Percentiles rank a stretch among this genome's conserved stretches.
Evolutionary conservation across 164 flowering plant species (phyloP).

Genomic region (Pachysandra terminalis): DNA sequence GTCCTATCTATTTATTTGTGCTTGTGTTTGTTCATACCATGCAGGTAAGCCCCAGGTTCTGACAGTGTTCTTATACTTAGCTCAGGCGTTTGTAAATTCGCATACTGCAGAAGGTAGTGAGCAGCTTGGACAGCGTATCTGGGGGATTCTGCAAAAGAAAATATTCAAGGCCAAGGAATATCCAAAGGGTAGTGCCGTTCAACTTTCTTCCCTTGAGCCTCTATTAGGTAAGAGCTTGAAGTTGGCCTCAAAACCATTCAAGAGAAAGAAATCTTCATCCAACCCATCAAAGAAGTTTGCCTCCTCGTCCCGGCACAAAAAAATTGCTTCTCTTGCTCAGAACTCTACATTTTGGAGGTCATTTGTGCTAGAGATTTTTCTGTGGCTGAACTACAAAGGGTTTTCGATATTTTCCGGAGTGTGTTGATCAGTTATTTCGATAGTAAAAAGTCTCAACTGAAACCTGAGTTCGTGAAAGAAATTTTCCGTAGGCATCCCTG

Average conservation of each 20-base stretch:
- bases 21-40: constrained; percentile 2
- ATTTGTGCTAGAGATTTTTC: constrained; percentile 47
- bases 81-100: constrained; percentile 67
- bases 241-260: constrained; percentile 73
- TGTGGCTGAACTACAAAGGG: constrained; percentile 40
- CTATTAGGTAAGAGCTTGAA: constrained; percentile 63
- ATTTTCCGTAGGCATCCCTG: constrained; percentile 66
- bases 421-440: constrained; percentile 51
- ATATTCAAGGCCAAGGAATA: constrained; percentile 76
- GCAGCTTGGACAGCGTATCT: constrained; percentile 87
- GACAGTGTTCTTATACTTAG: constrained; percentile 70
- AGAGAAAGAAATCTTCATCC: constrained; percentile 49
- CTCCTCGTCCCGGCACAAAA: constrained; percentile 51
- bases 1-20: not conserved
- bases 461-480: constrained; percentile 74
- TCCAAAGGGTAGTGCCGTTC: constrained; percentile 57
- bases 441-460: constrained; percentile 68
- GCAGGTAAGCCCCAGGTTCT: constrained; percentile 73
- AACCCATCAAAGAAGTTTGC: constrained; percentile 50
- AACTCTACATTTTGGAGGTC: constrained; percentile 76
- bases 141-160: constrained; percentile 83
- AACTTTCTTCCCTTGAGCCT: constrained; percentile 50
- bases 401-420: constrained; percentile 42
- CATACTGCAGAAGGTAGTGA: constrained; percentile 61
- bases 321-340: constrained; percentile 64